phyloP scores from a whole-genome alignment of 805 yeast genomes.

The Starmerella gropengiesseri region DNA sequence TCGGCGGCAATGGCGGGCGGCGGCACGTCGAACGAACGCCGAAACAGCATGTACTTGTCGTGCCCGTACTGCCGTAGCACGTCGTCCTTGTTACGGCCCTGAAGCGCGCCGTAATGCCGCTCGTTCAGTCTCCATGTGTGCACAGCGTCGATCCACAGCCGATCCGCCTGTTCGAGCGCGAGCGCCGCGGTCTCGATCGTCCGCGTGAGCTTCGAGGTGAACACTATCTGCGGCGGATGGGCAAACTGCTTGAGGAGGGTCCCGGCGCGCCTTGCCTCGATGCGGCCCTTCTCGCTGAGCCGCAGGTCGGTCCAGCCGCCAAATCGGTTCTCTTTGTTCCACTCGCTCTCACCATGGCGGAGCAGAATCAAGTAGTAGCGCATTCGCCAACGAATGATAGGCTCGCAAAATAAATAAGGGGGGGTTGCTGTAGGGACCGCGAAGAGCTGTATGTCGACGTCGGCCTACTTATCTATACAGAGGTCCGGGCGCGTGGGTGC shows the following conservation, averaged over 20 bases:
- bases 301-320: slow-evolving; percentile 97
- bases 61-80: slow-evolving; percentile 75
- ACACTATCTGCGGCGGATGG: slow-evolving; percentile 68
- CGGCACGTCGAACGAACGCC: slow-evolving; percentile 93
- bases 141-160: slow-evolving; percentile 77
- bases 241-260: slow-evolving; percentile 74
- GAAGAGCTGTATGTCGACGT: too few species aligned
- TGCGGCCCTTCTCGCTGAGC: slow-evolving; percentile 68
- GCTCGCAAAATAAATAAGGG: not conserved
- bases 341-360: slow-evolving; percentile 98
- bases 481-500: too few species aligned
- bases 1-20: slow-evolving; percentile 78
- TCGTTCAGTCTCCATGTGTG: slow-evolving; percentile 97
- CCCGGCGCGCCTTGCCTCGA: slow-evolving; percentile 89
- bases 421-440: too few species aligned
- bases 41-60: slow-evolving; percentile 87
- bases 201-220: slow-evolving; percentile 83
- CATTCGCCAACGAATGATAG: slow-evolving; percentile 12
- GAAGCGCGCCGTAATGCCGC: slow-evolving; percentile 97
- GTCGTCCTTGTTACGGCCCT: slow-evolving; percentile 95
- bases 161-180: slow-evolving; percentile 78
- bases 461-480: too few species aligned
- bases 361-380: slow-evolving; percentile 63
- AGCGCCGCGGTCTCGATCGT: slow-evolving; percentile 95
- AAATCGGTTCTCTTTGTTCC: slow-evolving; percentile 95